Base-by-base conservation (phyloP, 306 rosid species). In the Cucumis sativus region DNA sequence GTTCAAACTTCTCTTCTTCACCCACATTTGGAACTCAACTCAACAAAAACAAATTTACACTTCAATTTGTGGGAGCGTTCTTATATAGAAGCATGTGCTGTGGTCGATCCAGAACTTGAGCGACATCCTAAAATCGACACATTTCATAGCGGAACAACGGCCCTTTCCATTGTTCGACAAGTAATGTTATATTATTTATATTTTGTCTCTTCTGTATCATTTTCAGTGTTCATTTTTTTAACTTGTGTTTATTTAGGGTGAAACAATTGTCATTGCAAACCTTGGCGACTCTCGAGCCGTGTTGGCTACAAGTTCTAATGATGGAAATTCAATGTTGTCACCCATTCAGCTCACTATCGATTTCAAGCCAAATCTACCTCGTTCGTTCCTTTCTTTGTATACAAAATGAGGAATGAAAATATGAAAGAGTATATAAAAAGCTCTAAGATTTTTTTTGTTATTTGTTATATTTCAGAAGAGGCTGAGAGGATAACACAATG, bases 201-300 rank as follows among this genome's bases (percentile, higher is more conserved):
- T 61, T 61, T 60, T 25, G n/a, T 28, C n/a, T 25, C 20, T 77
- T 77, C 10, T 20, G 25, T 43, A 23, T 62, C 33, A 43, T 67
- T 40, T 3, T 6, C 33, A 10, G 25, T 54, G 49, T 33, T 49
- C 23, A 25, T 21, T 28, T 47, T 70, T 10, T 16, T 61, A 66
- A 74, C 43, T 72, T 54, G 33, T 61, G 43, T 28, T 80, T 67
- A 33, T 2, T 2, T 69, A 95, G 98, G 98, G 97, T 76, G 97
- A 92, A 5, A 71, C 79, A 17, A 57, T 95, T 52, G 64, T 90
- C 4, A 76, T 92, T 69, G 96, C 98, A 52, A 95, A 95, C 78
- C 96, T 92, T 10, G 98, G 98, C 0, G 98, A 95, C 69, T 95
- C 98, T 49, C 97, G 98, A 7, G 97, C 98, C 18, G 98, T 95